Conservation (phyloP, 2,329 filamentous ascomycete genomes). For the Alternaria burnsii region DNA sequence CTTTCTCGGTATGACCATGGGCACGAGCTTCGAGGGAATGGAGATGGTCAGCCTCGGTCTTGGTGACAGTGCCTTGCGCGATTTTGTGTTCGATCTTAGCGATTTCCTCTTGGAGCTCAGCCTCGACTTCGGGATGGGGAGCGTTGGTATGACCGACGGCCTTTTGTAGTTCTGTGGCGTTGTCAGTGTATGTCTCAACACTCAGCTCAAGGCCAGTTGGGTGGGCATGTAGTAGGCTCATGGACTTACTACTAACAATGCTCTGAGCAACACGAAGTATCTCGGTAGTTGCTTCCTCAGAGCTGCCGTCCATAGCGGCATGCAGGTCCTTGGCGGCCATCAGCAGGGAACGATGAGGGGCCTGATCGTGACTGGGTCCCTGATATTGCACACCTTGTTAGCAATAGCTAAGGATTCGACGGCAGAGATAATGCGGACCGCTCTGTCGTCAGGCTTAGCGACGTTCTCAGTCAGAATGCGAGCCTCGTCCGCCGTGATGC, state of each 20-base stretch:
- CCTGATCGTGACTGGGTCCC: slow-evolving; percentile 18
- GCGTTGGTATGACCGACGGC: slow-evolving; percentile 35
- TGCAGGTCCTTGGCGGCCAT: slow-evolving; percentile 41
- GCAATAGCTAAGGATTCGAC: slow-evolving; percentile 37
- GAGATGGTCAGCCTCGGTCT: slow-evolving; percentile 52
- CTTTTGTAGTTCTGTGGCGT: slow-evolving; percentile 40
- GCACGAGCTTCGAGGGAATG: slow-evolving; percentile 54
- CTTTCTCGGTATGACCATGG: slow-evolving; percentile 46
- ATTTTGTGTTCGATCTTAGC: slow-evolving; percentile 46
- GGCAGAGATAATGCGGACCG: slow-evolving; percentile 42
- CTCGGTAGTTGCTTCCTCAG: slow-evolving; percentile 36
- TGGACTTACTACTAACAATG: slow-evolving; percentile 41
- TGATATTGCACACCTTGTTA: slow-evolving; percentile 32
- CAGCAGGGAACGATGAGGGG: slow-evolving; percentile 29
- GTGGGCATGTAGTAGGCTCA: neutral
- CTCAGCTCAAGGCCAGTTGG: neutral
- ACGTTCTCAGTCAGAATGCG: slow-evolving; percentile 40
- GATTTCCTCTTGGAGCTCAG: slow-evolving; percentile 40
- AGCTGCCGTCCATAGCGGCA: slow-evolving; percentile 34
- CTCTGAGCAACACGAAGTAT: slow-evolving; percentile 36
- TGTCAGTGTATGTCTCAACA: slow-evolving; percentile 13
- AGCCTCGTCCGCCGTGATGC: slow-evolving; percentile 44
- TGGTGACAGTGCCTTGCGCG: slow-evolving; percentile 46
- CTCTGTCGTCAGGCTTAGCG: slow-evolving; percentile 28
- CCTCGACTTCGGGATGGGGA: slow-evolving; percentile 42